Evolutionary conservation across 1,284 basidiomycete genomes (phyloP).

Genomic region (Sanghuangporus sanghuang): DNA sequence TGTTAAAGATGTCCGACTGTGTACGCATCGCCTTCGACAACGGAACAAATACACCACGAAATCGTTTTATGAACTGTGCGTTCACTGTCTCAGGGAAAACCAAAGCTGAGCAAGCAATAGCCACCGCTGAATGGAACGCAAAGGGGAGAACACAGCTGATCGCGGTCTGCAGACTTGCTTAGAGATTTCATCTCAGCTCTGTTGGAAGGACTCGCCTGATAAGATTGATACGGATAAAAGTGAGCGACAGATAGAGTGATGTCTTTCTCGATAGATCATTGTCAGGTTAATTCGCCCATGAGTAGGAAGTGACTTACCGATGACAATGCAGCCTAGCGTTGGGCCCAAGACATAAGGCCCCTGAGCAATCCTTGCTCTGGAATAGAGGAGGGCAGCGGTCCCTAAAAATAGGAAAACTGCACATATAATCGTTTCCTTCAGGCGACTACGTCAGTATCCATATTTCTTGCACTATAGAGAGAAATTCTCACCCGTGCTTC

Average conservation of each 20-base stretch:
- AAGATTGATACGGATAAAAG: conserved; percentile 66
- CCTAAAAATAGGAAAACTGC: conserved; percentile 66
- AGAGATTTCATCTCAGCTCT: no score
- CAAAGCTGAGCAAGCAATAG: conserved; percentile 46
- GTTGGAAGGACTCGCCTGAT: conserved; percentile 31
- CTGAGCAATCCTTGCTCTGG: conserved; percentile 59
- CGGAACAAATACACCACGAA: conserved; percentile 49
- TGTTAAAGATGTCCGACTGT: conserved; percentile 44
- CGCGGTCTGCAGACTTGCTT: conserved; percentile 34
- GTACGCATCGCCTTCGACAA: conserved; percentile 42
- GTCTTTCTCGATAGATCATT: conserved; percentile 32
- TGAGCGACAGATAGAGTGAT: conserved; percentile 55
- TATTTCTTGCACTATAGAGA: not conserved
- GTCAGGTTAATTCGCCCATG: not conserved
- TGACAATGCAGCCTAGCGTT: conserved; percentile 53
- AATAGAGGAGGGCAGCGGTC: conserved; percentile 53
- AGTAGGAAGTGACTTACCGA: conserved; percentile 33
- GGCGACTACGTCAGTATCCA: conserved; percentile 12
- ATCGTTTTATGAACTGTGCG: conserved; percentile 50
- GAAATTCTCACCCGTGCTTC: conserved; percentile 46
- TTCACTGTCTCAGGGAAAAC: conserved; percentile 70
- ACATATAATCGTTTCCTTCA: conserved; percentile 54
- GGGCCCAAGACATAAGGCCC: conserved; percentile 59
- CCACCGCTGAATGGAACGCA: conserved; percentile 53
- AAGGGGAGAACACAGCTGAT: conserved; percentile 54